Percentiles rank a stretch among this genome's conserved stretches.
Evolutionary conservation across 768 basidiomycete species (phyloP).

Genomic region (Hirschioporus abietinus): DNA sequence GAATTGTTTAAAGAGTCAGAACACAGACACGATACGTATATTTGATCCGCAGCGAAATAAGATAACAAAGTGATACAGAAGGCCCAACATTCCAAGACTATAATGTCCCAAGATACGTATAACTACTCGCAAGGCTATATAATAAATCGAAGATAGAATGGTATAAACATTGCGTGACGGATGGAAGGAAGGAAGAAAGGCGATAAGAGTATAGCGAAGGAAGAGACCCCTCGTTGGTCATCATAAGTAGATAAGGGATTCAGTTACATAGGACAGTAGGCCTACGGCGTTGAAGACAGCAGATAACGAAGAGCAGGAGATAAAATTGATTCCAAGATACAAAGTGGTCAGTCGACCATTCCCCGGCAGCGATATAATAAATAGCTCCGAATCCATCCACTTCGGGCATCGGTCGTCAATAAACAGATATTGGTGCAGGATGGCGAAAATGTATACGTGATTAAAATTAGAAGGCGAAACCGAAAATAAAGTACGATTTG

Average conservation of each 20-base stretch:
- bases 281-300: background rate
- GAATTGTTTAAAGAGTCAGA: background rate
- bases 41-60: background rate
- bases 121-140: background rate
- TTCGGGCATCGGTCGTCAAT: background rate
- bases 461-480: background rate
- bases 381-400: conserved; percentile 1
- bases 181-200: background rate
- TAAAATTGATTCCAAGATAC: background rate
- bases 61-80: conserved; percentile 1
- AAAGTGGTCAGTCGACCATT: background rate
- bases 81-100: background rate
- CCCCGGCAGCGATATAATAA: background rate
- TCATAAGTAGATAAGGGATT: background rate
- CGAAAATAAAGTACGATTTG: background rate
- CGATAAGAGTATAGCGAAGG: background rate
- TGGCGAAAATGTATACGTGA: background rate
- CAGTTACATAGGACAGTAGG: background rate
- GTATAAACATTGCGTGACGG: background rate
- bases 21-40: background rate
- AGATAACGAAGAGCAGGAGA: background rate
- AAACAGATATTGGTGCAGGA: background rate
- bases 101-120: background rate
- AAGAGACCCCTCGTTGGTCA: background rate
- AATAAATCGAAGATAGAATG: background rate